Evolutionary conservation across 805 yeast genomes (phyloP).

Genomic region (Pichia eremophila): DNA sequence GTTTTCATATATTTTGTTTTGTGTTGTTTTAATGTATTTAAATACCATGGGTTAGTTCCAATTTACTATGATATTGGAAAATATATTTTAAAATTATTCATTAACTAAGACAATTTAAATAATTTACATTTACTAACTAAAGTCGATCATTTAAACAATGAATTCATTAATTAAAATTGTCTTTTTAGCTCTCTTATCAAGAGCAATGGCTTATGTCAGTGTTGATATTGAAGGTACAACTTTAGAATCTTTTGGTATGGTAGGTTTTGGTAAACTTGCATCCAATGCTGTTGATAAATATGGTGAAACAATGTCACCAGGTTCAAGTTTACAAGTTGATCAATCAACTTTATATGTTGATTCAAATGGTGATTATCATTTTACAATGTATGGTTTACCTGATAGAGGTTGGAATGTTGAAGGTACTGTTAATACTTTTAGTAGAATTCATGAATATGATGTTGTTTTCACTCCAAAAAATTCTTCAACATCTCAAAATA

Average conservation of each 20-base stretch:
- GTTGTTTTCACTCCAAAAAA: constrained; percentile 20
- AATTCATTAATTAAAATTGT: constrained; percentile 1
- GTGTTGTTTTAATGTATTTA: too few species aligned
- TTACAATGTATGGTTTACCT: constrained; percentile 23
- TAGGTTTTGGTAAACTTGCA: constrained; percentile 22
- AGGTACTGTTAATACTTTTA: constrained; percentile 22
- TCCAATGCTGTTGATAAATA: constrained; percentile 22
- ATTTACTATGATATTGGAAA: too few species aligned
- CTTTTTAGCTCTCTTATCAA: constrained; percentile 4
- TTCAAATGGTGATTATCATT: constrained; percentile 18
- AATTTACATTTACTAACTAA: neutral
- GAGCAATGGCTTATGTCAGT: constrained; percentile 8
- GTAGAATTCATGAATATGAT: constrained; percentile 20
- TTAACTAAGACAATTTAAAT: neutral
- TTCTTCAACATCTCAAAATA: constrained; percentile 14
- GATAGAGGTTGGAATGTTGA: constrained; percentile 28
- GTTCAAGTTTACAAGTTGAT: constrained; percentile 23
- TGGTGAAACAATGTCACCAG: constrained; percentile 26
- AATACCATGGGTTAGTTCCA: too few species aligned
- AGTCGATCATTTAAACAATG: neutral
- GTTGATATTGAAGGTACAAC: constrained; percentile 18
- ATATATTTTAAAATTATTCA: too few species aligned
- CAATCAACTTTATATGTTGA: constrained; percentile 16
- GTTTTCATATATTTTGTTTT: too few species aligned
- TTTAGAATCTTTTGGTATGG: constrained; percentile 21